Evolutionary conservation across 2,329 filamentous ascomycete species (phyloP), one percentile per base, ranked within the genome.

Genomic region (Fusarium annulatum): DNA sequence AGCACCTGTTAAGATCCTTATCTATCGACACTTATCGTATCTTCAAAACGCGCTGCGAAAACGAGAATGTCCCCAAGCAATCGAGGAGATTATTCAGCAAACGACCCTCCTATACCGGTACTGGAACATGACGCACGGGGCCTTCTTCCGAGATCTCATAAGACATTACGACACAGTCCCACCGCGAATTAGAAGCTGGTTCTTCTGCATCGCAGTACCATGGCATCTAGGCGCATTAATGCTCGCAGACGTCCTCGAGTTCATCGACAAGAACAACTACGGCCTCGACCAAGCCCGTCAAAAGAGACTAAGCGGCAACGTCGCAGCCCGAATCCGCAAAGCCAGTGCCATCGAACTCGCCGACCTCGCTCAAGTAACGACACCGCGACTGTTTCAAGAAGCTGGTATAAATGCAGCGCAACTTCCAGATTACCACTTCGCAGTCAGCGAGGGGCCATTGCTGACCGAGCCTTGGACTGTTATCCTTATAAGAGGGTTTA

Each of bases 401-500:
- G 41, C 55, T 2, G 55, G 55, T 15, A 49, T 58, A 23, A 49
- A 49, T 2, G 41, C 55, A 0, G 55, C 41, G 0, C 55, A 58
- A 10, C 33, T 58, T 0, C 55, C 55, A 16, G 55, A 58, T 1
- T 58, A 58, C 1, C 55, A 58, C 2, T 58, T 58, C 0, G 55
- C 55, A 0, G 55, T 58, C 0, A 58, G 42, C 1, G 55, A 58
- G 0, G 55, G 55, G 1, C 55, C 55, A 0, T 2, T 58, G 0
- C 14, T 58, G 1, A 58, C 55, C 0, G 55, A 58, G 1, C 55
- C 55, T 3, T 58, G 55, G 55, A 58, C 55, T 49, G 41, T 58
- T 6, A 49, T 58, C 0, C 41, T 58, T 11, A 38, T 58, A 1
- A 19, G 55, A 1, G 55, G 55, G 0, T 58, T 58, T 30, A 58